These are phyloP conservation scores for Aspergillus arachidicola DNA, from an alignment of 2,329 filamentous ascomycete genomes.

Conservation along the genomic window DNA sequence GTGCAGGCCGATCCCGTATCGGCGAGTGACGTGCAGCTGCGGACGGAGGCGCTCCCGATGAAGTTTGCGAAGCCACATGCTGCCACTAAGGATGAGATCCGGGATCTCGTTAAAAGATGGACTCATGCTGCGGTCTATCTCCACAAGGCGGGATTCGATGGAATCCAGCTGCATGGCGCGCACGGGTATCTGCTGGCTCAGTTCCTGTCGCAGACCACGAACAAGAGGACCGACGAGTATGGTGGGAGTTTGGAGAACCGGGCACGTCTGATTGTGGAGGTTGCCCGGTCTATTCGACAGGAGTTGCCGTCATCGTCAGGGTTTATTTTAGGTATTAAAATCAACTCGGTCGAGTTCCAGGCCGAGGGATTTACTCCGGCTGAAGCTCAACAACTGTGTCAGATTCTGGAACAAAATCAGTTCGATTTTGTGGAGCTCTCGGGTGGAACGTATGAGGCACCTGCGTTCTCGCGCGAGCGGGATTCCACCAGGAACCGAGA, in stretches of 20 bases:
- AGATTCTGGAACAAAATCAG: conserved; percentile 32
- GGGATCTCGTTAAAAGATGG: conserved; percentile 61
- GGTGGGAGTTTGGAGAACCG: conserved; percentile 69
- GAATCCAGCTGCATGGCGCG: conserved; percentile 54
- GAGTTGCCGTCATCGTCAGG: conserved; percentile 20
- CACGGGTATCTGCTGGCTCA: conserved; percentile 63
- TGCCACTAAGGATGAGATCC: conserved; percentile 43
- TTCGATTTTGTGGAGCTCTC: conserved; percentile 59
- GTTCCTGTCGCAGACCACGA: conserved; percentile 56
- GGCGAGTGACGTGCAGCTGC: conserved; percentile 53
- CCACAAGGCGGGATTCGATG: conserved; percentile 63
- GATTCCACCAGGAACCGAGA: conserved; percentile 60
- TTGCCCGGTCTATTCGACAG: conserved; percentile 43
- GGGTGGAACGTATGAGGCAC: conserved; percentile 62
- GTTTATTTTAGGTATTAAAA: conserved; percentile 59
- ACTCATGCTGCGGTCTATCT: conserved; percentile 64
- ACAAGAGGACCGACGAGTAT: conserved; percentile 65
- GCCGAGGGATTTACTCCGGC: conserved; percentile 47
- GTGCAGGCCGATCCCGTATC: conserved; percentile 55
- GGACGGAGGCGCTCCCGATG: conserved; percentile 34
- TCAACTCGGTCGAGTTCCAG: conserved; percentile 63
- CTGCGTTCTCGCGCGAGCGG: conserved; percentile 55
- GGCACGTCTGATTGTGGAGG: conserved; percentile 61
- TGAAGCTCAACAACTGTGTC: conserved; percentile 51
- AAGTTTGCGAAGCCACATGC: conserved; percentile 39